phyloP scores from a whole-genome alignment of 2,329 filamentous ascomycete genomes.

The Nothophoma quercina region DNA sequence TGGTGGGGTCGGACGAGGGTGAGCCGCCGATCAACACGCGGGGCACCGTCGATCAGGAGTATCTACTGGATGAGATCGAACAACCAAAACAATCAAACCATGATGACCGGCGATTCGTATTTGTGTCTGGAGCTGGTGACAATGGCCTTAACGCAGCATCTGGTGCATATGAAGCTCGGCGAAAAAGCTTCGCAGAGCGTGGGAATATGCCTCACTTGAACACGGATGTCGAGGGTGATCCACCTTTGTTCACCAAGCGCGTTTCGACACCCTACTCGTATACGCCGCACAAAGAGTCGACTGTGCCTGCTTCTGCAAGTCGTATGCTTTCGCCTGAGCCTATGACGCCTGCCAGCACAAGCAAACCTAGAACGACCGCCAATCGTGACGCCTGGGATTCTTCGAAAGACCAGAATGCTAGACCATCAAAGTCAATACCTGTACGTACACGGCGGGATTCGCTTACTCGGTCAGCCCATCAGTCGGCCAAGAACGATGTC shows the following conservation, averaged over 20 bases:
- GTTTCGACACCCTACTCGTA: slow-evolving; percentile 57
- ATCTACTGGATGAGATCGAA: slow-evolving; percentile 69
- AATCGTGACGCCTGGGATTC: slow-evolving; percentile 18
- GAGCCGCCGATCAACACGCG: slow-evolving; percentile 68
- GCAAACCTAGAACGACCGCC: slow-evolving; percentile 36
- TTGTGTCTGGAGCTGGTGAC: slow-evolving; percentile 52
- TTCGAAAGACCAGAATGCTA: slow-evolving; percentile 30
- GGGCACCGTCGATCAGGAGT: slow-evolving; percentile 73
- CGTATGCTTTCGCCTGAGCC: slow-evolving; percentile 59
- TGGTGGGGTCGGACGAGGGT: slow-evolving; percentile 40
- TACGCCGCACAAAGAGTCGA: slow-evolving; percentile 45
- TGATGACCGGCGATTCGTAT: slow-evolving; percentile 71
- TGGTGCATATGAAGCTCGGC: slow-evolving; percentile 23
- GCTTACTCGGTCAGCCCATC: slow-evolving; percentile 20
- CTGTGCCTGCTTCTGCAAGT: slow-evolving; percentile 48
- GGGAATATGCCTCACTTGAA: slow-evolving; percentile 45
- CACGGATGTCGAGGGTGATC: slow-evolving; percentile 38
- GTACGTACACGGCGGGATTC: slow-evolving; percentile 38
- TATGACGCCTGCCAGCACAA: slow-evolving; percentile 49
- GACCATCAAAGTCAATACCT: slow-evolving; percentile 38
- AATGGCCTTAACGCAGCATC: slow-evolving; percentile 8
- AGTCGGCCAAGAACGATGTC: slow-evolving; percentile 29
- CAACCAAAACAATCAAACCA: slow-evolving; percentile 49
- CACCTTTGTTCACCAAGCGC: slow-evolving; percentile 51
- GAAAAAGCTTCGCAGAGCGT: slow-evolving; percentile 46